Evolutionary conservation across 768 basidiomycete species (phyloP).

Genomic region (Cystofilobasidium ferigula): DNA sequence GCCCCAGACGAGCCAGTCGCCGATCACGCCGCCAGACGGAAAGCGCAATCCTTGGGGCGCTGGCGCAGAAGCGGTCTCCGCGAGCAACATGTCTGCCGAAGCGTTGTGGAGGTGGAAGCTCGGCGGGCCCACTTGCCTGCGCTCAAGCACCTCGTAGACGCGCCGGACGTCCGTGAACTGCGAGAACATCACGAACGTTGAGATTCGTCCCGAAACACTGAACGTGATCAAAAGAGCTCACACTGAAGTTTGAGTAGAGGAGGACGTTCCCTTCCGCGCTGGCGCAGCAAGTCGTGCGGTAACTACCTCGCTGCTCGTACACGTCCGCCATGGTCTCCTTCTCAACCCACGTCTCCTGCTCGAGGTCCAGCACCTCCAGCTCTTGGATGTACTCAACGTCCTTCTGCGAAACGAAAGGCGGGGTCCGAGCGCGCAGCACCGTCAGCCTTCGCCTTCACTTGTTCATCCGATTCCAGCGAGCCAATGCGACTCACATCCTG

Average conservation of each 20-base stretch:
- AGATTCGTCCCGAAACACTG: too few relatives aligned
- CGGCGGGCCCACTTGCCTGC: slow-evolving; percentile 34
- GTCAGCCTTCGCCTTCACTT: not conserved
- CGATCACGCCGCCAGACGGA: slow-evolving; percentile 84
- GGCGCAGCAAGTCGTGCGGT: slow-evolving; percentile 24
- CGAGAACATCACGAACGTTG: too few relatives aligned
- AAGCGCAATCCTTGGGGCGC: slow-evolving; percentile 85
- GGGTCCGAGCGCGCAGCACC: not conserved
- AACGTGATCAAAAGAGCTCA: too few relatives aligned
- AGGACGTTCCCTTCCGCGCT: slow-evolving; percentile 48
- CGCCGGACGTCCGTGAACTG: slow-evolving; percentile 91
- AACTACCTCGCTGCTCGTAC: slow-evolving; percentile 29
- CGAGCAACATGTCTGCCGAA: slow-evolving; percentile 67
- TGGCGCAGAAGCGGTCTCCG: slow-evolving; percentile 44
- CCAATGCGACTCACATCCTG: slow-evolving; percentile 60
- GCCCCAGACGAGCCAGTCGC: slow-evolving; percentile 73
- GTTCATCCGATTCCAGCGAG: slow-evolving; percentile 45
- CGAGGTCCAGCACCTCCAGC: slow-evolving; percentile 76
- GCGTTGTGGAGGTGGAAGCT: slow-evolving; percentile 70
- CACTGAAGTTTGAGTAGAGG: slow-evolving; percentile 91
- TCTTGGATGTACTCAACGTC: slow-evolving; percentile 67
- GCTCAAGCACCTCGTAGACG: slow-evolving; percentile 83
- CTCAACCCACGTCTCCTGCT: slow-evolving; percentile 57
- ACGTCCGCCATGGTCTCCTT: slow-evolving; percentile 40
- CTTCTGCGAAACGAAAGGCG: slow-evolving; percentile 6